Evolutionary conservation across 108 stramenopile genomes (phyloP).

Genomic region (Nitzschia sp.): DNA sequence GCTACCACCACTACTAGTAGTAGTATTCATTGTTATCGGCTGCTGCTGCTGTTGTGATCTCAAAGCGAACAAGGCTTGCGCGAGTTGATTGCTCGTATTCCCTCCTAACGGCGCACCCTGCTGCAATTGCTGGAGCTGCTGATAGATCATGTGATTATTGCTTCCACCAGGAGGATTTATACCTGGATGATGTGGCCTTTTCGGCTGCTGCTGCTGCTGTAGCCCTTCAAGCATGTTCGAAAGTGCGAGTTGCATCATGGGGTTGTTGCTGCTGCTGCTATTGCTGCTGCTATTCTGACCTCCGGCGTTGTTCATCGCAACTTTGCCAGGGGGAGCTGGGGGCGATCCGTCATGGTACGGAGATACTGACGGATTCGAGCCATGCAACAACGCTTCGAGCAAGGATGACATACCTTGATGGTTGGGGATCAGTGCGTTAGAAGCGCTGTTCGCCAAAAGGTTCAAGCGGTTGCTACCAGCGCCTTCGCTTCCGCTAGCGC

Average conservation of each 20-base stretch:
- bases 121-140: slow-evolving; percentile 3
- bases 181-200: not conserved
- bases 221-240: not conserved
- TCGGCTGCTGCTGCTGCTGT: not conserved
- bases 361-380: no score
- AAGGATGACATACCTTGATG: no score
- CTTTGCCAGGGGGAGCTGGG: no score
- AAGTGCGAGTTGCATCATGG: not conserved
- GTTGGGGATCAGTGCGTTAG: no score
- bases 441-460: no score
- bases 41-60: not conserved
- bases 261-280: not conserved
- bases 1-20: not conserved
- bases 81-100: not conserved
- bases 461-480: no score
- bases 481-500: no score
- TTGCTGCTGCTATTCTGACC: not conserved
- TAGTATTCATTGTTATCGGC: not conserved
- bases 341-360: no score
- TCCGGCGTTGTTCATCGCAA: no score
- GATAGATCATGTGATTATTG: not conserved
- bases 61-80: not conserved
- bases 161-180: not conserved
- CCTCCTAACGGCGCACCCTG: not conserved
- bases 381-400: no score